Conservation (phyloP, 2,329 filamentous ascomycete genomes). For the Xylariales sp. region DNA sequence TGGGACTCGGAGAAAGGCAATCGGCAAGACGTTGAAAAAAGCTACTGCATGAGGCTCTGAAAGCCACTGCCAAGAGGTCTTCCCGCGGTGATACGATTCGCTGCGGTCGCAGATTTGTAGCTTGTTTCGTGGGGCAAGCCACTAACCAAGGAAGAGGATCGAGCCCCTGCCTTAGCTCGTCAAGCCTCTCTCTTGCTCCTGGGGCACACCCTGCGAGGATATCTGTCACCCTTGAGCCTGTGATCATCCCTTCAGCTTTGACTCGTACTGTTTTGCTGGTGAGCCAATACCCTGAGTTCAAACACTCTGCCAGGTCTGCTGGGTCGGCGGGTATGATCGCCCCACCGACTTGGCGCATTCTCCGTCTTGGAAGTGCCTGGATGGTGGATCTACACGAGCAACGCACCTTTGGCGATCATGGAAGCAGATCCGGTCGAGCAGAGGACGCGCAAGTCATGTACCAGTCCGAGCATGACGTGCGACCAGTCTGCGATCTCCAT, state of each 20-base stretch:
- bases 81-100: too few species aligned
- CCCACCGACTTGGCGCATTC: conserved; percentile 9
- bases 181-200: neutral
- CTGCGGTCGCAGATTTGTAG: too few species aligned
- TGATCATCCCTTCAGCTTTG: neutral
- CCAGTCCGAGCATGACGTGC: conserved; percentile 1
- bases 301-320: too few species aligned
- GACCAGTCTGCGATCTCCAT: conserved; percentile 6
- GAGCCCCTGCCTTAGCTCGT: conserved; percentile 4
- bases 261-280: neutral
- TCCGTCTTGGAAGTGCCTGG: conserved; percentile 9
- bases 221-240: neutral
- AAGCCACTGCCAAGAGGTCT: neutral
- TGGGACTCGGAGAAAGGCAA: too few species aligned
- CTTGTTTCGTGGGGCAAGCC: too few species aligned
- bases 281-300: too few species aligned
- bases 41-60: conserved; percentile 3
- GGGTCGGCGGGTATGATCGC: neutral
- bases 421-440: conserved; percentile 4
- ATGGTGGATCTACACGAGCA: conserved; percentile 7
- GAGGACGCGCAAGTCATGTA: conserved; percentile 3
- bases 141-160: too few species aligned
- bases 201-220: neutral
- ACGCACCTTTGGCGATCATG: conserved; percentile 6
- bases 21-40: too few species aligned